These are phyloP conservation scores for Fragilariopsis cylindrus DNA, from an alignment of 108 stramenopile genomes.

Conservation along the genomic window DNA sequence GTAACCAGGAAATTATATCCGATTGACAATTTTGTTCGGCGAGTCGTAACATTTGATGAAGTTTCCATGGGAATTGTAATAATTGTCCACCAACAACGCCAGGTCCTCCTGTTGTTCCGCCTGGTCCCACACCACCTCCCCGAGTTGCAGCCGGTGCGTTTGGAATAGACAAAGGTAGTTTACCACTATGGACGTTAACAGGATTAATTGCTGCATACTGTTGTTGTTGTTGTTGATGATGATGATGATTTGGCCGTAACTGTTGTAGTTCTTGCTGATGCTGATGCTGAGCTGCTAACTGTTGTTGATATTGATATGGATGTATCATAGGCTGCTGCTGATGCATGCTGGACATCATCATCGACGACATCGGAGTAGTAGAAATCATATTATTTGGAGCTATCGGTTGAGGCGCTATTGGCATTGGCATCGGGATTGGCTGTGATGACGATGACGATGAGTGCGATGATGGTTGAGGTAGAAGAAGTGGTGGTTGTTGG, in stretches of 20 bases:
- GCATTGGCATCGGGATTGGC: too few relatives aligned
- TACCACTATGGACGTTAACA: background rate
- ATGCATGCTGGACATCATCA: background rate
- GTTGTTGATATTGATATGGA: background rate
- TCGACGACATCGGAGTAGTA: too few relatives aligned
- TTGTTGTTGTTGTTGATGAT: background rate
- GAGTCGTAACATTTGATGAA: constrained; percentile 51
- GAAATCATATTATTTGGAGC: too few relatives aligned
- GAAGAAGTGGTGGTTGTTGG: too few relatives aligned
- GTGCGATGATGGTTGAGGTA: too few relatives aligned
- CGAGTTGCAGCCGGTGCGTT: background rate
- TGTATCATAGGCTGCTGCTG: background rate
- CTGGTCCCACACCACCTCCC: background rate
- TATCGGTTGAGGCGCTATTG: too few relatives aligned
- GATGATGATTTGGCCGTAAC: background rate
- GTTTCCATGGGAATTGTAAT: constrained; percentile 46
- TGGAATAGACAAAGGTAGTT: background rate
- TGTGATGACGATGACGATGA: too few relatives aligned
- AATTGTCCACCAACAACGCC: constrained; percentile 10
- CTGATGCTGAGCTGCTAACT: background rate
- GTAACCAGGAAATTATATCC: constrained; percentile 59
- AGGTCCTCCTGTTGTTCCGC: background rate
- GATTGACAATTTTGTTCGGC: constrained; percentile 27
- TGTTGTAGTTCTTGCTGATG: background rate
- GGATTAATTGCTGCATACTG: background rate